Base-by-base conservation (phyloP, 768 basidiomycete species). In the Suillus cothurnatus region DNA sequence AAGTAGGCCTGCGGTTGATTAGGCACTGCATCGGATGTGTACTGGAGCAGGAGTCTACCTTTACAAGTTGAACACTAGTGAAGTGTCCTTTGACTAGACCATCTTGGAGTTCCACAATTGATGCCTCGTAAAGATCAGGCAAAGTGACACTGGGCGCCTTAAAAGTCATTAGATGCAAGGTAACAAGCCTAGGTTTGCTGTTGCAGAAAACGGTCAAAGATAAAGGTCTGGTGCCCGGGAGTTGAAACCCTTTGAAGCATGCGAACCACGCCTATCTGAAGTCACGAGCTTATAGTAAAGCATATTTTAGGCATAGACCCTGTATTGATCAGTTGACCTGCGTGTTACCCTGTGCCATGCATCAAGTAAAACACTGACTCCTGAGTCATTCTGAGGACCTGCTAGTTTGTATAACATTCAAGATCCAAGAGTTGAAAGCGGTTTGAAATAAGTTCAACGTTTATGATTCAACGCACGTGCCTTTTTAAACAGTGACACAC, bases 1-100 rank as follows among this genome's bases (percentile, higher is more conserved):
- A 90, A 79, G 71, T 90, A 90, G 3, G 87, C 86, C 88, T 90
- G 23, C 17, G 2, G 26, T 9, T 28, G 57, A 26, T 26, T 26
- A 19, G 2, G 19, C 28, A 52, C n/a, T 26, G 23, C 23, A 12
- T 58, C 15, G 12, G 17, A 9, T 39, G 5, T 58, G 36, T 38
- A 17, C 5, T 31, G 28, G 17, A 53, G 52, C 17, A 53, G 11
- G 4, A 21, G 17, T 11, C 15, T 53, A 53, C 52, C 52, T 53
- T 31, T 15, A 53, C 28, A 19, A 53, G 28, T 17, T 53, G 52
- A 31, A 53, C 52, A 53, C 52, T 53, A 21, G 8, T 53, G 52
- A 31, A 53, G 17, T 31, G 17, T 53, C 52, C 28, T 53, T 53
- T 21, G 28, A 31, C 28, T 31, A 21, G 28, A 19, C 19, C 28